phyloP scores from a whole-genome alignment of 148 eudicot species.

The Hydrangea macrophylla region DNA sequence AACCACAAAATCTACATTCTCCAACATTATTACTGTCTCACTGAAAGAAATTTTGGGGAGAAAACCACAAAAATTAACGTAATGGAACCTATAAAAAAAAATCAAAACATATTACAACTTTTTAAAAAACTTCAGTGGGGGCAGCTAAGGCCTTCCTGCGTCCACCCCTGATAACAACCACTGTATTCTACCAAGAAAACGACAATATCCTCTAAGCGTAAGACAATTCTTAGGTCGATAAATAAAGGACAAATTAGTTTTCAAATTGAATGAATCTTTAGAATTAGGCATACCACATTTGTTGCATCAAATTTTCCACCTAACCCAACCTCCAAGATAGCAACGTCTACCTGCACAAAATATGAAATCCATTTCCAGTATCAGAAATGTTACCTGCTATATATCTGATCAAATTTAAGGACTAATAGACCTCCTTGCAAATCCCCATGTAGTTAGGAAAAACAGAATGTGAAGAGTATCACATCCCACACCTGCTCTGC shows the following conservation, averaged over 20 bases:
- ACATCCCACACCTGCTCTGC: slow-evolving; percentile 62
- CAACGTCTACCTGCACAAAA: slow-evolving; percentile 84
- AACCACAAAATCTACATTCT: no score
- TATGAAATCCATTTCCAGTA: background rate
- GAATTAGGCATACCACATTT: slow-evolving; percentile 66
- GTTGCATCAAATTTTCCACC: slow-evolving; percentile 99
- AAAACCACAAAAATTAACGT: no score
- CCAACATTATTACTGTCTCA: no score
- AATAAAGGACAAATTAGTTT: background rate
- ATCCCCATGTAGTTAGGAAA: background rate
- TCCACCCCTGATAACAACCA: no score
- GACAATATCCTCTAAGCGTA: background rate
- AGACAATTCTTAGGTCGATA: background rate
- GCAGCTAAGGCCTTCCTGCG: no score
- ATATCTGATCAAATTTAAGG: background rate
- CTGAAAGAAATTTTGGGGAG: no score
- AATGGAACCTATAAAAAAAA: no score
- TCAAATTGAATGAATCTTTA: background rate
- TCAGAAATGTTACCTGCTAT: background rate
- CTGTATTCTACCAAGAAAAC: background rate
- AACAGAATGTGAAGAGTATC: slow-evolving; percentile 1
- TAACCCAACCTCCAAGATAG: slow-evolving; percentile 93
- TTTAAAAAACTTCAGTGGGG: no score
- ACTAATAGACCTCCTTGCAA: background rate
- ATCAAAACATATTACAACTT: no score